These are phyloP conservation scores for Beauveria bassiana DNA, from an alignment of 2,329 filamentous ascomycete genomes.

Conservation along the genomic window DNA sequence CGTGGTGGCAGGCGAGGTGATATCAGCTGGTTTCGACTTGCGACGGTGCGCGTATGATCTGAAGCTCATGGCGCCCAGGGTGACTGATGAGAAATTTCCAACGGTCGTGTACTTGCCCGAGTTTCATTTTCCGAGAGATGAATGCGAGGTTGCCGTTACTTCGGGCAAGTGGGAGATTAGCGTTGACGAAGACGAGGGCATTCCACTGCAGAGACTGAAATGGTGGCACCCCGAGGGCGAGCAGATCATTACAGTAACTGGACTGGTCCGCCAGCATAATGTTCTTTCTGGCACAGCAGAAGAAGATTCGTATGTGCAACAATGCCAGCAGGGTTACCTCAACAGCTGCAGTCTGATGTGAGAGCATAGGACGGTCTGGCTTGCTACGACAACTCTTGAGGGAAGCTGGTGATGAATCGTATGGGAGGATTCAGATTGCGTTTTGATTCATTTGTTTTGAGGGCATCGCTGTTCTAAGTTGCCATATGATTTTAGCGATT, in stretches of 20 bases:
- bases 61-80: constrained; percentile 52
- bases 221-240: constrained; percentile 93
- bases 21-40: constrained; percentile 74
- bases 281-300: constrained; percentile 52
- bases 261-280: constrained; percentile 59
- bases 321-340: constrained; percentile 44
- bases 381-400: background rate
- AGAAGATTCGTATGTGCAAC: constrained; percentile 72
- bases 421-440: background rate
- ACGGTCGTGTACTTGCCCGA: constrained; percentile 83
- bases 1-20: constrained; percentile 62
- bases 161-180: constrained; percentile 88
- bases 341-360: constrained; percentile 48
- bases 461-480: background rate
- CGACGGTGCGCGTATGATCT: constrained; percentile 70
- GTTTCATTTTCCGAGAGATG: constrained; percentile 79
- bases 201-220: constrained; percentile 64
- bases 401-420: background rate
- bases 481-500: background rate
- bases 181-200: constrained; percentile 60
- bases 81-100: constrained; percentile 55
- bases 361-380: constrained; percentile 12
- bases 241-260: constrained; percentile 70
- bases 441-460: background rate
- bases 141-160: constrained; percentile 64